phyloP scores from a whole-genome alignment of 2,329 filamentous ascomycete genomes.

The Claviceps sp. region DNA sequence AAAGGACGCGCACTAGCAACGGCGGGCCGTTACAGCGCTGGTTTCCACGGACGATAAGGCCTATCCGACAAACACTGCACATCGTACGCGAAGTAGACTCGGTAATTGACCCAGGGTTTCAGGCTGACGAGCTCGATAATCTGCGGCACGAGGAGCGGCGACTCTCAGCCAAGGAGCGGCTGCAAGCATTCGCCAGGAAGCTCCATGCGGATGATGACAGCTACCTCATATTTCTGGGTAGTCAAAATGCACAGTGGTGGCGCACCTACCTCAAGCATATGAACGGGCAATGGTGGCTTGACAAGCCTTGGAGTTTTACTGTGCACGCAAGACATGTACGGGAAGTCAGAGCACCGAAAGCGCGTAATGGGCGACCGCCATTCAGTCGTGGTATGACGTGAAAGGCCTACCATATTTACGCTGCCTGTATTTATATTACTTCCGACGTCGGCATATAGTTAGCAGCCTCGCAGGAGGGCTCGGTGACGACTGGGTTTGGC shows the following conservation, averaged over 20 bases:
- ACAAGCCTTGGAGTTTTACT: conserved; percentile 14
- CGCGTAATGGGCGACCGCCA: not conserved
- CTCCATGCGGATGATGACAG: conserved; percentile 12
- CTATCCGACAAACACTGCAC: conserved; percentile 15
- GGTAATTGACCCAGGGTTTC: conserved; percentile 15
- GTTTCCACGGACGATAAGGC: conserved; percentile 10
- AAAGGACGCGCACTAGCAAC: conserved; percentile 10
- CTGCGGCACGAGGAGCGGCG: conserved; percentile 11
- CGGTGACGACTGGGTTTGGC: not conserved
- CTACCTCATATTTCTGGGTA: conserved; percentile 15
- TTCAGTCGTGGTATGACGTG: not conserved
- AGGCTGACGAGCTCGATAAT: conserved; percentile 13
- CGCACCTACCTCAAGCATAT: conserved; percentile 12
- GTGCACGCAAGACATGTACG: conserved; percentile 9
- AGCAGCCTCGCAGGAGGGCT: not conserved
- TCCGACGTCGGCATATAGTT: not conserved
- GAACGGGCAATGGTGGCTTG: conserved; percentile 16
- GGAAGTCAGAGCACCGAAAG: not conserved
- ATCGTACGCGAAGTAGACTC: conserved; percentile 14
- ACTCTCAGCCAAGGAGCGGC: conserved; percentile 8
- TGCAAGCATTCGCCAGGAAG: conserved; percentile 10
- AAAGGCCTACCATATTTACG: not conserved
- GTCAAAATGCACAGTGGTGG: conserved; percentile 16
- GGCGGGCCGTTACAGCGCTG: conserved; percentile 11
- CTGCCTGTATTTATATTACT: not conserved